Evolutionary conservation across 768 basidiomycete species (phyloP), one percentile per base, ranked within the genome.

Genomic region (Boletus sp.): DNA sequence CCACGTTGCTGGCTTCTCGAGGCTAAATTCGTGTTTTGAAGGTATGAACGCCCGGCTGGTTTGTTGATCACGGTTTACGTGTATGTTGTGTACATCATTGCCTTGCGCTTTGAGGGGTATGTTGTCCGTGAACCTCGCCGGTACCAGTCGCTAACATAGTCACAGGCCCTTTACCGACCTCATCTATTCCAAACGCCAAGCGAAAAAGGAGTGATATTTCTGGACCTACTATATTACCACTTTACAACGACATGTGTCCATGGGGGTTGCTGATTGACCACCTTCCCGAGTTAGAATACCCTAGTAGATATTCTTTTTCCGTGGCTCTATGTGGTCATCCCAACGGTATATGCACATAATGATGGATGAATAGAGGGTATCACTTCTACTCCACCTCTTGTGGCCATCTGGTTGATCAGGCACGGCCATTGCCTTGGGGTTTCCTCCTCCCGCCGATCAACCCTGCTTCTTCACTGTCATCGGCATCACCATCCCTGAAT

Each of bases 91-190:
- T 98, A 98, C 69, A 52, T 81, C 47, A 78, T 96, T 54, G 96
- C 96, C 3, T 78, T 98, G 46, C 79, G 78, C 27, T 98, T 81
- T 67, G 97, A 99, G 76, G 93, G 93, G 92, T 96, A 66, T 42
- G 90, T 76, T 7, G 17, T 50, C 2, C 0, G 2, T 23, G 8
- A 29, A n/a, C 5, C 27, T 21, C 42, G 8, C 19, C 37, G 35
- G 42, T 14, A 42, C 4, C 6, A 6, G 40, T 46, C 10, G 46
- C 53, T 56, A 27, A 61, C 51, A 0, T 43, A 23, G 21, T 1
- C 39, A 5, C 39, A 87, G 84, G 14, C 88, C 88, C 0, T 90
- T 90, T 75, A 91, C 88, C 32, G 82, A 85, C 70, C 88, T 83
- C 85, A 91, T 91, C 54, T 91, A 91, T 66, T 74, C 83, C 33